phyloP scores from a whole-genome alignment of 768 basidiomycete species.

The Pisolithus marmoratus region DNA sequence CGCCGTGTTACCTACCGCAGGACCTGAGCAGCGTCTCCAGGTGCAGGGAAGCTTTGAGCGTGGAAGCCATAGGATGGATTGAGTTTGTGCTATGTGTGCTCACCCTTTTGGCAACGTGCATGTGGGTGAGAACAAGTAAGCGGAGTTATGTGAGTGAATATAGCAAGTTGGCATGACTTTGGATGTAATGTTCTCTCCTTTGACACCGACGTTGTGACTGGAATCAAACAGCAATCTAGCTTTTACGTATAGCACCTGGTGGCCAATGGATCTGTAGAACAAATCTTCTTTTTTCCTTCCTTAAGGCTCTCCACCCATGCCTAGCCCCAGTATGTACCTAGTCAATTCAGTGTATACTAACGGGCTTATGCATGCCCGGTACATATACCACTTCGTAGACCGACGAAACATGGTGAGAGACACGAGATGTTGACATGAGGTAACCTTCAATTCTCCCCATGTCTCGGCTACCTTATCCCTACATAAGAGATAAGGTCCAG shows the following conservation, averaged over 20 bases:
- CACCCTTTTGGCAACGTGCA: conserved; percentile 50
- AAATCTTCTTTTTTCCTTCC: neutral
- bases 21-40: conserved; percentile 30
- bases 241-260: conserved; percentile 23
- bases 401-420: no score
- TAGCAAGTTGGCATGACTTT: conserved; percentile 35
- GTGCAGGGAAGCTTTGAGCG: conserved; percentile 68
- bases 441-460: no score
- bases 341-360: no score
- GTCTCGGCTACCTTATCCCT: no score
- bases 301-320: no score
- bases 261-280: neutral
- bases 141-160: conserved; percentile 39
- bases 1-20: conserved; percentile 18
- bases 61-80: conserved; percentile 73
- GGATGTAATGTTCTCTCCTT: conserved; percentile 16
- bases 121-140: conserved; percentile 41
- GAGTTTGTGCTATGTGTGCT: conserved; percentile 59
- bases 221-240: conserved; percentile 25
- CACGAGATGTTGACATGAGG: no score
- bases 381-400: no score
- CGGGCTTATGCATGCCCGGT: no score
- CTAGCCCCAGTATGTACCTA: no score
- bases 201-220: conserved; percentile 4
- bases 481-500: conserved; percentile 24